Conservation (phyloP, 495 filamentous ascomycete species). For the Pyronema omphalodes region DNA sequence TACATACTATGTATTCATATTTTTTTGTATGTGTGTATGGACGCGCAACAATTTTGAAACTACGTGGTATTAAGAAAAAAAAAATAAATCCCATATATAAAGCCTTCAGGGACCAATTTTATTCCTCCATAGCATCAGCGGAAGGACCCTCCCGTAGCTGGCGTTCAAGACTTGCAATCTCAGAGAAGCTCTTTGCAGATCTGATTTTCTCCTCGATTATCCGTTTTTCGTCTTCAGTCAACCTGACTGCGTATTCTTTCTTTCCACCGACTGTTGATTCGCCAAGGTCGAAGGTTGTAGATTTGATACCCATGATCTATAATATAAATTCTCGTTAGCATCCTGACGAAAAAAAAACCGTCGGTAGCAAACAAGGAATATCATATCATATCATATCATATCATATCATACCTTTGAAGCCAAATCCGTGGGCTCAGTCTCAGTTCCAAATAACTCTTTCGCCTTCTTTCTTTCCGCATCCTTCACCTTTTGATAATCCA, state of each 20-base stretch:
- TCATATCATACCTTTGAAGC: constrained; percentile 42
- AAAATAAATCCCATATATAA: neutral
- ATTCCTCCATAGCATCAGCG: constrained; percentile 2
- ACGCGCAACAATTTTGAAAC: neutral
- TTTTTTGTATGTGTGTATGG: neutral
- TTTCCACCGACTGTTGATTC: constrained; percentile 31
- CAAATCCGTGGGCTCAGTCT: constrained; percentile 54
- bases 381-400: constrained; percentile 25
- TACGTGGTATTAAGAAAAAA: neutral
- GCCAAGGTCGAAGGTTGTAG: constrained; percentile 55
- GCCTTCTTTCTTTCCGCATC: constrained; percentile 61
- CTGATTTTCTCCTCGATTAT: constrained; percentile 54
- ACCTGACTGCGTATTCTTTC: constrained; percentile 48
- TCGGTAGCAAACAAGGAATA: neutral
- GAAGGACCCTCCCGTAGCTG: constrained; percentile 57
- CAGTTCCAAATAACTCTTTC: constrained; percentile 62
- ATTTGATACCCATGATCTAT: constrained; percentile 73
- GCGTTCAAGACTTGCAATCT: constrained; percentile 66
- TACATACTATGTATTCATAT: no score
- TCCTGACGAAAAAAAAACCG: neutral
- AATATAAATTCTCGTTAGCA: constrained; percentile 8
- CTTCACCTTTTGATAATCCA: constrained; percentile 87
- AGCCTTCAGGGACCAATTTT: neutral
- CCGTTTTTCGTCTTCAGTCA: constrained; percentile 53
- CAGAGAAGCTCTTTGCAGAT: constrained; percentile 68